phyloP scores from a whole-genome alignment of 768 basidiomycete species.

The Cystofilobasidium ferigula region DNA sequence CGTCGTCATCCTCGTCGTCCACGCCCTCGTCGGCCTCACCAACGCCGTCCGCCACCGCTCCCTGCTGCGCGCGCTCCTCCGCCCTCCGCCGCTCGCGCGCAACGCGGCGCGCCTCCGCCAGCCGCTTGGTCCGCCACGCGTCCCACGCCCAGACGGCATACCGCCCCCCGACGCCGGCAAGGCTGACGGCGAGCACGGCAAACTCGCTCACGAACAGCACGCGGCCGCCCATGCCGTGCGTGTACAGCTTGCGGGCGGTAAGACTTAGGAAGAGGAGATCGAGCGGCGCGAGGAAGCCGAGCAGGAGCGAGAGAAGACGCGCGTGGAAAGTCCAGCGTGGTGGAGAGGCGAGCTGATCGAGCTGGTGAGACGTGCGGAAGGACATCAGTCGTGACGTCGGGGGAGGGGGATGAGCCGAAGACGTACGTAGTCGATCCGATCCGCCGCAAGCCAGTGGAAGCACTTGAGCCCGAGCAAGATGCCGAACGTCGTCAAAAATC shows the following conservation, averaged over 20 bases:
- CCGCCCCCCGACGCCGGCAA: slow-evolving; percentile 49
- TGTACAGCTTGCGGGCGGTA: slow-evolving; percentile 44
- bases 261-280: slow-evolving; percentile 79
- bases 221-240: slow-evolving; percentile 74
- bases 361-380: slow-evolving; percentile 45
- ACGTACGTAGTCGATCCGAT: slow-evolving; percentile 89
- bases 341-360: slow-evolving; percentile 71
- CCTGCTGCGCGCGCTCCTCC: slow-evolving; percentile 45
- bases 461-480: slow-evolving; percentile 87
- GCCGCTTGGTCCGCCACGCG: slow-evolving; percentile 59
- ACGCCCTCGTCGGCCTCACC: not conserved
- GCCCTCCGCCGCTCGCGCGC: slow-evolving; percentile 27
- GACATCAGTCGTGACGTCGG: not conserved
- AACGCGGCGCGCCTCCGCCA: slow-evolving; percentile 57
- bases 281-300: too few relatives aligned
- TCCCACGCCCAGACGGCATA: slow-evolving; percentile 74
- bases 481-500: slow-evolving; percentile 86
- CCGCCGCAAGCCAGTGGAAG: slow-evolving; percentile 93
- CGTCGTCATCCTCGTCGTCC: slow-evolving; percentile 4
- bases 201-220: slow-evolving; percentile 97
- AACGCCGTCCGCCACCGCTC: not conserved
- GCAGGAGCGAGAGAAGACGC: slow-evolving; percentile 53
- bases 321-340: slow-evolving; percentile 44
- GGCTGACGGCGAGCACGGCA: slow-evolving; percentile 74
- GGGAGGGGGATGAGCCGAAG: not conserved